Conservation (phyloP, 352 stramenopile genomes). For the Phytopythium aichiense region DNA sequence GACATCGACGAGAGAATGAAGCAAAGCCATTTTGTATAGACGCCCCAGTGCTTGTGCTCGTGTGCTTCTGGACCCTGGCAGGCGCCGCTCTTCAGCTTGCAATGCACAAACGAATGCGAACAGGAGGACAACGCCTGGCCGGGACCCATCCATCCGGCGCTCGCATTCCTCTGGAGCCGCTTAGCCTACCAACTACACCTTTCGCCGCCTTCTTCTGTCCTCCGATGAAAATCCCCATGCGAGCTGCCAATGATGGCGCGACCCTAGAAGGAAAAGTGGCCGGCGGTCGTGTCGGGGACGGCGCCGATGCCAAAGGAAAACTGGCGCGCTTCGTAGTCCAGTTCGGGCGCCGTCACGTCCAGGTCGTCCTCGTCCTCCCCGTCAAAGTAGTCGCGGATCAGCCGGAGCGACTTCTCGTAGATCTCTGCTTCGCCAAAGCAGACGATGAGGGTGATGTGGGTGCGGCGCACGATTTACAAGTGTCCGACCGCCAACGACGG, state of each 20-base stretch:
- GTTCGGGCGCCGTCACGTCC: constrained; percentile 43
- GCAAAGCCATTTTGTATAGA: neutral
- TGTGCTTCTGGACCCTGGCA: too few species aligned
- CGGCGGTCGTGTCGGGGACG: neutral
- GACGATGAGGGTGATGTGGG: neutral
- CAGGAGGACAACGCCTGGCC: too few species aligned
- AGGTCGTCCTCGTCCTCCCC: constrained; percentile 96
- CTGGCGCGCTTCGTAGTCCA: constrained; percentile 44
- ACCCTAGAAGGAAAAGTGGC: constrained; percentile 2
- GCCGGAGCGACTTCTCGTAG: constrained; percentile 92
- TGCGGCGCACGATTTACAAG: constrained; percentile 9
- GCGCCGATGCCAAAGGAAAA: constrained; percentile 59
- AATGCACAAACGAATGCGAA: too few species aligned
- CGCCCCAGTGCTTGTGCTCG: too few species aligned
- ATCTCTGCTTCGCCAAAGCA: constrained; percentile 59
- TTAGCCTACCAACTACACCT: neutral
- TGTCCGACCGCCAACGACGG: neutral
- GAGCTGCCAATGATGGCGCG: neutral
- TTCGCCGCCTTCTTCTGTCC: neutral
- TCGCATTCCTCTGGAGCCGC: too few species aligned
- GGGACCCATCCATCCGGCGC: neutral
- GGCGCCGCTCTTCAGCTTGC: too few species aligned
- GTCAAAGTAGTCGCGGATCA: constrained; percentile 97
- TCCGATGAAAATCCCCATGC: neutral
- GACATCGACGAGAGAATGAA: neutral